These are phyloP conservation scores for Capsicum chinense DNA, from an alignment of 257 asterid species.

Conservation along the genomic window DNA sequence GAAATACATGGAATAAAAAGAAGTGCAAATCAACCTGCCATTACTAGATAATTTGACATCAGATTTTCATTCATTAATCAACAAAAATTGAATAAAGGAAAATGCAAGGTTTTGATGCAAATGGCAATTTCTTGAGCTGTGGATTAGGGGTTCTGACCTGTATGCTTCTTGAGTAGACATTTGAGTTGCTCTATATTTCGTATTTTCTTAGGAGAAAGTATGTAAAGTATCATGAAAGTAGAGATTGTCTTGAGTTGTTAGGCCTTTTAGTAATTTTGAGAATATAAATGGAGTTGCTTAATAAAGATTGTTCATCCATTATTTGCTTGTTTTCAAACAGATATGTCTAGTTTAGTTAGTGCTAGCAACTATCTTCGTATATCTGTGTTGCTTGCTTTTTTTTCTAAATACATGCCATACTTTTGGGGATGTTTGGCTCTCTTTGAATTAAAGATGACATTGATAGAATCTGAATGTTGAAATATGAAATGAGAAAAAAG, in stretches of 20 bases:
- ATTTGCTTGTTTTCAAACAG: neutral
- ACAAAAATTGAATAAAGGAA: neutral
- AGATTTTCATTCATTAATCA: conserved; percentile 4
- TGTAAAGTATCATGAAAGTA: neutral
- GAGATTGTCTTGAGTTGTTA: neutral
- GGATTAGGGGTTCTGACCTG: too few species aligned
- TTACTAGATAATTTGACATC: neutral
- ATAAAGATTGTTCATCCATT: neutral
- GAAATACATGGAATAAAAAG: neutral
- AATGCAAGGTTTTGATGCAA: neutral
- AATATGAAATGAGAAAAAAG: neutral
- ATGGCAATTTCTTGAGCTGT: too few species aligned
- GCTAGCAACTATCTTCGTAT: neutral
- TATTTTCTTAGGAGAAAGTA: neutral
- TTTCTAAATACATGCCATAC: neutral
- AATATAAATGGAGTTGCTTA: neutral
- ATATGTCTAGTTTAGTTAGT: neutral
- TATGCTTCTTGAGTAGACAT: too few species aligned
- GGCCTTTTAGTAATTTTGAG: neutral
- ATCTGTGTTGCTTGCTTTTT: neutral
- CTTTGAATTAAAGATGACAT: neutral
- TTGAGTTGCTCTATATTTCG: neutral
- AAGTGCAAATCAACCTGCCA: neutral
- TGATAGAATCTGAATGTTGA: neutral
- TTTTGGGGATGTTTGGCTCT: neutral